Evolutionary conservation across 441 rosid species (phyloP).

Genomic region (Sinapis alba): DNA sequence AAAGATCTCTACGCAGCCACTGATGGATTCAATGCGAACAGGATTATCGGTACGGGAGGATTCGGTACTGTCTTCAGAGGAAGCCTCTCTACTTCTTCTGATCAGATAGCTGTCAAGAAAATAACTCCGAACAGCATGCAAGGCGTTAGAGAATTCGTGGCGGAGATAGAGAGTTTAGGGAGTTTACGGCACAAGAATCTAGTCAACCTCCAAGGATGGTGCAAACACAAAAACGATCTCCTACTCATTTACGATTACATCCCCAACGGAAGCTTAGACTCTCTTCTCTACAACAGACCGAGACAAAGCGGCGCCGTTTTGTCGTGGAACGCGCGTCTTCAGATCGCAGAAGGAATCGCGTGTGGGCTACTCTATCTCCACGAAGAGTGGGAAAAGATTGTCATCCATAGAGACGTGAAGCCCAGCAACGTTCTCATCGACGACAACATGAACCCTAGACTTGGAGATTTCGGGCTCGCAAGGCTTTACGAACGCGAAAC

Average conservation of each 20-base stretch:
- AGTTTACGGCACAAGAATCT: background rate
- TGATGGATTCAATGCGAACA: background rate
- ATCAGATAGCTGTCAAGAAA: background rate
- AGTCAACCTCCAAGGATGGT: background rate
- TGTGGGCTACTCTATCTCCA: background rate
- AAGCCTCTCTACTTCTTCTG: background rate
- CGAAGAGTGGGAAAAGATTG: conserved; percentile 1
- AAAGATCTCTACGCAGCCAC: background rate
- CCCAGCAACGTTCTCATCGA: background rate
- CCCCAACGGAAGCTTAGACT: background rate
- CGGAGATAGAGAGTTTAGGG: background rate
- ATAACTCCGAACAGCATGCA: conserved; percentile 2
- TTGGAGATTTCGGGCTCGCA: background rate
- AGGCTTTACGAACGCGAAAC: background rate
- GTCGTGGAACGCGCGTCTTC: background rate
- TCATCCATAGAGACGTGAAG: background rate
- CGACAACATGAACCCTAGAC: background rate
- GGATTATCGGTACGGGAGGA: background rate
- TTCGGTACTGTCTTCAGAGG: background rate
- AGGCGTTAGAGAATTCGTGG: background rate
- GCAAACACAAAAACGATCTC: background rate
- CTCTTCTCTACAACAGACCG: background rate
- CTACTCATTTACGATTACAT: background rate
- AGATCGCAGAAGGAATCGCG: background rate
- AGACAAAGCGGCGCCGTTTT: conserved; percentile 2